Base-by-base conservation (phyloP, 306 rosid genomes). In the Gleditsia sinensis region DNA sequence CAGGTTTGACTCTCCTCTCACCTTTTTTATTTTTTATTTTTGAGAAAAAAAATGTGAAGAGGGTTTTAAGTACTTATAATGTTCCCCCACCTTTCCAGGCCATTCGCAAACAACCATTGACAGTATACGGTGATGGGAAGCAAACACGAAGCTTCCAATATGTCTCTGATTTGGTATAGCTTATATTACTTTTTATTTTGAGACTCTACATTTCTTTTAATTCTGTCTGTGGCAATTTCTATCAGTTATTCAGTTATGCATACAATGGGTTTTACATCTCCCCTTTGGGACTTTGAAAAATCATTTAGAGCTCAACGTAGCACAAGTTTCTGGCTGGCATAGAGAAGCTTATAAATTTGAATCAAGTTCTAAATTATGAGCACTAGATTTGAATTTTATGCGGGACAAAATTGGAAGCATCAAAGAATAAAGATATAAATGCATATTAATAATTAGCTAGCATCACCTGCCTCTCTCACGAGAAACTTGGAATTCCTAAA, bases 91-190 rank as follows among this genome's bases (percentile, higher is more conserved):
- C 36, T 36, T 67, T 68, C 33, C 82, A 93, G 98, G 98, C 96
- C 21, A 93, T 93, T 71, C 98, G 98, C 60, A 93, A 86, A 76
- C 89, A 88, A 55, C 96, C 98, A 21, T 64, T 93, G 88, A 93
- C 98, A 43, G 98, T 93, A 63, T 93, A 93, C 0, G 98, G 98
- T 49, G 98, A 93, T 78, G 98, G 98, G 77, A 89, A 89, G 82
- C 98, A 93, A 80, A 93, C 98, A 55, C 84, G 98, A 87, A 93
- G 98, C 89, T 93, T 93, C 90, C 98, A 93, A 82, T 93, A 85
- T 82, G 98, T 93, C 76, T 89, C 98, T 45, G 98, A 93, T 82
- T 86, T 93, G 97, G 97, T 93, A 86, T 69, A 69, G 67, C 70
- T 33, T 67, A 67, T 67, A 55, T 39, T 33, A 30, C 24, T 39